Evolutionary conservation across 2,329 filamentous ascomycete species (phyloP).

Genomic region (Curvularia sp.): DNA sequence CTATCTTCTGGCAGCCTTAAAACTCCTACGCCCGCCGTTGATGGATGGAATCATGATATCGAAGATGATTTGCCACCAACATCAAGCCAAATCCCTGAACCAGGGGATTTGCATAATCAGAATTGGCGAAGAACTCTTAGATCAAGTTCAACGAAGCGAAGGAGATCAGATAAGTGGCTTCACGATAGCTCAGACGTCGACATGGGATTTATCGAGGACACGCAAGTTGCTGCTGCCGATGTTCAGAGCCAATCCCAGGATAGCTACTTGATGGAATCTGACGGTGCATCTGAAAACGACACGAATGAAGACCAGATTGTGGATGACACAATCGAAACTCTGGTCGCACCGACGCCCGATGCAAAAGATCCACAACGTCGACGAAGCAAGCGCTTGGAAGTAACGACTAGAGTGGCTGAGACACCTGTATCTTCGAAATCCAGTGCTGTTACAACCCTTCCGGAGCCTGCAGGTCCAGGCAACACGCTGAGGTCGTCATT

Average conservation of each 20-base stretch:
- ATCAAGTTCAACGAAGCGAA: constrained; percentile 9
- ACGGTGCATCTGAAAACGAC: constrained; percentile 19
- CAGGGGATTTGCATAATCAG: constrained; percentile 40
- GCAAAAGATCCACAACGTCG: neutral
- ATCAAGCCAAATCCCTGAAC: constrained; percentile 33
- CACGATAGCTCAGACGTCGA: constrained; percentile 12
- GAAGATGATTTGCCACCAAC: constrained; percentile 18
- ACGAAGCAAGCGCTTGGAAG: constrained; percentile 3
- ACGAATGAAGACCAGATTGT: neutral
- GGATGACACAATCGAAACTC: neutral
- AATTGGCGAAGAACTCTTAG: constrained; percentile 23
- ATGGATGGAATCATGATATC: neutral
- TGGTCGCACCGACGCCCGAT: neutral
- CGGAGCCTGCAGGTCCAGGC: neutral
- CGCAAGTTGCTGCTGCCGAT: constrained; percentile 51
- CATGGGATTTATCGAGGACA: constrained; percentile 51
- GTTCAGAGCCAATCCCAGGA: constrained; percentile 53
- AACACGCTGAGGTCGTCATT: neutral
- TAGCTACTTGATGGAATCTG: constrained; percentile 27
- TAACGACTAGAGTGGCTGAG: neutral
- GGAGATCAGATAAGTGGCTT: neutral
- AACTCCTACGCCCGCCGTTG: neutral
- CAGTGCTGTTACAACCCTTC: neutral
- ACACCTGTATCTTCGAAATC: too few species aligned
- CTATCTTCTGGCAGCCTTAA: constrained; percentile 20